Evolutionary conservation across 148 eudicot species (phyloP), one percentile per base, ranked within the genome.

Genomic region (Diospyros kaki): DNA sequence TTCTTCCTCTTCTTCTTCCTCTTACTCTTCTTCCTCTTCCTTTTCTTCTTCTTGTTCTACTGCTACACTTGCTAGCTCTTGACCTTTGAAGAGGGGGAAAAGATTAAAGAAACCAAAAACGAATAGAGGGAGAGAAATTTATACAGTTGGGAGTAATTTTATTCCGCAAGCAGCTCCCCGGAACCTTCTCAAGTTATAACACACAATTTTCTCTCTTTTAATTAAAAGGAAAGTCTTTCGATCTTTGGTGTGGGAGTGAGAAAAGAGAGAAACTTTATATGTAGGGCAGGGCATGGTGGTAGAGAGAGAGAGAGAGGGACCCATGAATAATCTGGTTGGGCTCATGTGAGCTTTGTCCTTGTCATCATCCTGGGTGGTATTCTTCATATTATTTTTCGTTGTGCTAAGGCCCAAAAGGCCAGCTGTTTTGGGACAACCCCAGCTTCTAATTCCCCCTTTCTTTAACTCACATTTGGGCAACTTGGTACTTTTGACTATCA

Each of bases 271-370:
- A 58, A 14, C 15, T 14, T 6, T 28, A 61, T 59, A 59, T 18
- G 4, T 59, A n/a, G 4, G 5, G 9, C 3, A n/a, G 1, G 4
- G 0, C 4, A 59, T 59, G 67, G 44, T 42, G 18, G 67, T 43
- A 66, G 58, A 72, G 18, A 59, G 41, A 48, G 69, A 65, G 60
- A 55, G 65, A 50, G 68, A 40, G 85, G 84, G 81, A 48, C 78
- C 84, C 81, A 82, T 82, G 64, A 79, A 80, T 80, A 74, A 79
- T 77, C 78, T 77, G 85, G 85, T 76, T 85, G 77, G 85, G 72
- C 77, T 85, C 85, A 85, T 85, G 85, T 85, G 83, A 85, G 73
- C 77, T 77, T 68, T 28, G 87, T 77, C 85, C 81, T 75, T 82
- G 75, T 83, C 85, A 73, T 69, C 77, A 44, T 51, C 67, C 77